Evolutionary conservation across 2,329 filamentous ascomycete genomes (phyloP).

Genomic region (Penicillium sp.): DNA sequence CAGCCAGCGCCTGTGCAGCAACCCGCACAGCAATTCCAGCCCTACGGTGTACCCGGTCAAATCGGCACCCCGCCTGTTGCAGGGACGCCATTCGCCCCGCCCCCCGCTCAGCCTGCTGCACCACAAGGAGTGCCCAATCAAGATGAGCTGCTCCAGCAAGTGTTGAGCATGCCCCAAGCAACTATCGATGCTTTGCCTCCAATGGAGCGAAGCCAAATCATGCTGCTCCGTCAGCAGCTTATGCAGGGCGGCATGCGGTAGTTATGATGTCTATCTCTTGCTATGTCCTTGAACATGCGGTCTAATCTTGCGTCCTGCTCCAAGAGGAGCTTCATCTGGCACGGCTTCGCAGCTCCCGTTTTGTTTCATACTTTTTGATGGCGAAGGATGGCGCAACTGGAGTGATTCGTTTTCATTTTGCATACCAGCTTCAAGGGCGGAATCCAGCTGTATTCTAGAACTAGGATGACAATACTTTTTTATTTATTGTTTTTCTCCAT

Average conservation of each 20-base stretch:
- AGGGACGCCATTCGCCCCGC: slow-evolving; percentile 43
- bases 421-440: slow-evolving; percentile 9
- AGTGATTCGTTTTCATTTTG: slow-evolving; percentile 4
- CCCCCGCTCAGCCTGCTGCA: slow-evolving; percentile 43
- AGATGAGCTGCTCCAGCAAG: slow-evolving; percentile 73
- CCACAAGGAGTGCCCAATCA: slow-evolving; percentile 57
- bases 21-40: slow-evolving; percentile 37
- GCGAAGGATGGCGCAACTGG: slow-evolving; percentile 18
- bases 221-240: slow-evolving; percentile 69
- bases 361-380: slow-evolving; percentile 1
- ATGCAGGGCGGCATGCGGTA: slow-evolving; percentile 43
- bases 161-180: slow-evolving; percentile 75
- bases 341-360: background rate
- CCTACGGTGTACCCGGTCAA: slow-evolving; percentile 44
- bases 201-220: slow-evolving; percentile 72
- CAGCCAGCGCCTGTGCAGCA: slow-evolving; percentile 45
- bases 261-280: background rate
- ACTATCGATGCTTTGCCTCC: slow-evolving; percentile 77
- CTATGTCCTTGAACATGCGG: background rate
- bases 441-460: background rate
- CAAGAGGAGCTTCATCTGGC: background rate
- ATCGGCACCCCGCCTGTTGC: slow-evolving; percentile 53
- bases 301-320: background rate
- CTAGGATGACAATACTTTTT: too few species aligned
- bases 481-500: background rate